Evolutionary conservation across 768 basidiomycete genomes (phyloP).

Genomic region (Tricholoma bakamatsutake): DNA sequence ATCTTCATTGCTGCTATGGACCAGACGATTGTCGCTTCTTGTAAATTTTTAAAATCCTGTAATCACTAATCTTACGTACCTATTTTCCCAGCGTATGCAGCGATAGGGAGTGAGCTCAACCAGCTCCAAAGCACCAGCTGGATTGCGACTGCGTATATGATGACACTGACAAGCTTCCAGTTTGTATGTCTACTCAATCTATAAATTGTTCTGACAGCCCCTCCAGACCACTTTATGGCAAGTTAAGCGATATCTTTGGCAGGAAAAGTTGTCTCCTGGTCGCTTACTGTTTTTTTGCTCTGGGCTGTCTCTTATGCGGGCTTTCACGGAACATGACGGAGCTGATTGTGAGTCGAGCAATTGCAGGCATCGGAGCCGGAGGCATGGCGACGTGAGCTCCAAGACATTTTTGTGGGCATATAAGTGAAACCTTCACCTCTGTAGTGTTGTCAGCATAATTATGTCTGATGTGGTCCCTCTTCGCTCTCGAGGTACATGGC

Average conservation of each 20-base stretch:
- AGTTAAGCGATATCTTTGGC: slow-evolving; percentile 62
- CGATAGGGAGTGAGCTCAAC: slow-evolving; percentile 54
- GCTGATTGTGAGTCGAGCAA: slow-evolving; percentile 45
- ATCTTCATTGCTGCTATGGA: slow-evolving; percentile 45
- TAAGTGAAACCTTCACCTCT: not conserved
- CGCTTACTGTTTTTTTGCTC: slow-evolving; percentile 46
- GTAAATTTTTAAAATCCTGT: slow-evolving; percentile 17
- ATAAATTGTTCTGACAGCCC: not conserved
- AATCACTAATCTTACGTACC: not conserved
- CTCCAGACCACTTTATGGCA: slow-evolving; percentile 54
- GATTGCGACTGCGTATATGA: slow-evolving; percentile 60
- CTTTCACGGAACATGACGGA: slow-evolving; percentile 48
- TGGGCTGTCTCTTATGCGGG: slow-evolving; percentile 51
- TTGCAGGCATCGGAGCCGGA: slow-evolving; percentile 57
- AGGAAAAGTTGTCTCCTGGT: slow-evolving; percentile 52
- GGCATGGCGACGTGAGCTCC: slow-evolving; percentile 55
- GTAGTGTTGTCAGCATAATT: slow-evolving; percentile 56
- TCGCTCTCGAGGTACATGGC: slow-evolving; percentile 62
- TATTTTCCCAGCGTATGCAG: slow-evolving; percentile 36
- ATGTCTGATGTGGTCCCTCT: slow-evolving; percentile 63
- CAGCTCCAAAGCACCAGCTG: slow-evolving; percentile 61
- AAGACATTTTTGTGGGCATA: not conserved
- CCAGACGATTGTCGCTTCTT: slow-evolving; percentile 43
- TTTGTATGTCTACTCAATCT: slow-evolving; percentile 19
- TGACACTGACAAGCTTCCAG: slow-evolving; percentile 59